Percentiles rank a stretch among this genome's conserved stretches.
Conservation (phyloP, 768 basidiomycete genomes). For the Leccinum olivaceopallidum region DNA sequence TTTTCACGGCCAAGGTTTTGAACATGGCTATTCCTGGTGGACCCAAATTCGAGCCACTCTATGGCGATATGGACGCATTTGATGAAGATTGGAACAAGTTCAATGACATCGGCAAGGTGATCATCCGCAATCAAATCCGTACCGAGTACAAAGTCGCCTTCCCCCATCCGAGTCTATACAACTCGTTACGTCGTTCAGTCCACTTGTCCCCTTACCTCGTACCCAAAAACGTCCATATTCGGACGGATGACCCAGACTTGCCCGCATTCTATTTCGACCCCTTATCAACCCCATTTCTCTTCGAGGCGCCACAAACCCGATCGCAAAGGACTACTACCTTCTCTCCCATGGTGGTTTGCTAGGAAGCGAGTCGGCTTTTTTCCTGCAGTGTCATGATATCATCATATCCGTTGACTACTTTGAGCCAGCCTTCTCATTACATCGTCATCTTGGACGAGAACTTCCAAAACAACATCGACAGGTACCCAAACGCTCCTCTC, state of each 20-base stretch:
- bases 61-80: constrained; percentile 94
- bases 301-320: constrained; percentile 66
- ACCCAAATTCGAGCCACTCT: constrained; percentile 97
- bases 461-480: constrained; percentile 26
- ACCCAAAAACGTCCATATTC: constrained; percentile 95
- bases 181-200: constrained; percentile 94
- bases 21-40: constrained; percentile 98
- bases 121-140: constrained; percentile 97
- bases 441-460: constrained; percentile 47
- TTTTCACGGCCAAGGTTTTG: constrained; percentile 97
- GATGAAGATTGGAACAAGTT: constrained; percentile 99
- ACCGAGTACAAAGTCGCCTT: constrained; percentile 99
- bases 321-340: constrained; percentile 52
- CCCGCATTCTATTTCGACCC: constrained; percentile 98
- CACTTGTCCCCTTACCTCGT: constrained; percentile 88
- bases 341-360: constrained; percentile 56
- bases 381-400: not conserved
- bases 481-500: constrained; percentile 73
- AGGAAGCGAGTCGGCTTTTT: constrained; percentile 44
- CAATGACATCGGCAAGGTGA: constrained; percentile 99
- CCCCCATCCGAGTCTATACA: constrained; percentile 84
- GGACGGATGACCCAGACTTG: constrained; percentile 99
- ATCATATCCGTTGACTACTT: constrained; percentile 1
- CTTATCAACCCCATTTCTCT: constrained; percentile 97
- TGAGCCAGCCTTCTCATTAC: constrained; percentile 56